Base-by-base conservation (phyloP, 2,329 filamentous ascomycete species). In the Aspergillus candidus region DNA sequence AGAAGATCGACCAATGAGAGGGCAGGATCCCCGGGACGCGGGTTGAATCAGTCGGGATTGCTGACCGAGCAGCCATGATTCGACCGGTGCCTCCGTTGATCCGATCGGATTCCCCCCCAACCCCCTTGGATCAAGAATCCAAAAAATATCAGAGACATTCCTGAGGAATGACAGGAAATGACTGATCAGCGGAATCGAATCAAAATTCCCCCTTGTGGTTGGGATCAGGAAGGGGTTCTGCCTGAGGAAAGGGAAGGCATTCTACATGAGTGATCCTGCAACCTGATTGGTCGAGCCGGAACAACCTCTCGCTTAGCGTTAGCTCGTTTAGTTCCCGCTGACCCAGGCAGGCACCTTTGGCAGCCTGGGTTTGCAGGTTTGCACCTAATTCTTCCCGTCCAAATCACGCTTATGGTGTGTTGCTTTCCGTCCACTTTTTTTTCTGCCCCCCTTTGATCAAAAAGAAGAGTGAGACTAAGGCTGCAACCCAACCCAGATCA, bases 1-100 rank as follows among this genome's bases (percentile, higher is more conserved):
- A 32, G 43, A 8, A 36, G 49, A 58, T 59, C 55, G 41, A 48
- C 66, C 66, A 69, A 70, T 69, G 56, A 68, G 61, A 38, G 43
- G 0, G 1, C 18, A 48, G 56, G 60, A 62, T 61, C 62, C 58
- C 33, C 38, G 30, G 46, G 37, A 27, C 22, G 50, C 49, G 48
- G 54, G 44, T 44, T 50, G 60, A 56, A 62, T 60, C 54, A 57
- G 43, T 51, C 52, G 57, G 57, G 43, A 53, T 53, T 53, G 52
- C 6, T 53, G 50, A 54, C 59, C 52, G 43, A 50, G 50, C 45
- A 45, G 43, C 48, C 48, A 42, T 57, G 60, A 60, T 59, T 51
- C 50, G 51, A 51, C 47, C 43, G 43, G 39, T 14, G 46, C 14
- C 40, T 29, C 34, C 22, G 22, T 45, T 65, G 62, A 65, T 63